Evolutionary conservation across 2,329 filamentous ascomycete species (phyloP).

Genomic region (Trichoderma koningiopsis): DNA sequence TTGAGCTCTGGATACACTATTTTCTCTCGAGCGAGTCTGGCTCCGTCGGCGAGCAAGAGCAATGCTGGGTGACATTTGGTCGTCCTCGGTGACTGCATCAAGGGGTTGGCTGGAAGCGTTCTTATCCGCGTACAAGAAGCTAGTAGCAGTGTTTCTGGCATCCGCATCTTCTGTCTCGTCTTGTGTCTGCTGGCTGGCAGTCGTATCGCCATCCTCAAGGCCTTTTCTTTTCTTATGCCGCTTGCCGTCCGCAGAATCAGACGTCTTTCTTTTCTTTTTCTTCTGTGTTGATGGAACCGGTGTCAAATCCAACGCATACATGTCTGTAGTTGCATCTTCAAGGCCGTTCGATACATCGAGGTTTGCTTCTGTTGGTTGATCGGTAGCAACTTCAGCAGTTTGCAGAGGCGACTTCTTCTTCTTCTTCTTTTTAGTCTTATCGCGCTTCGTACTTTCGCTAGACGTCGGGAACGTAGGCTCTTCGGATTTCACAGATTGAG

Average conservation of each 20-base stretch:
- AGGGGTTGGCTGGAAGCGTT: constrained; percentile 22
- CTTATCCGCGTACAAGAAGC: constrained; percentile 26
- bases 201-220: constrained; percentile 29
- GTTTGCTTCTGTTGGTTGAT: constrained; percentile 3
- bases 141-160: neutral
- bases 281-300: constrained; percentile 33
- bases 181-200: constrained; percentile 28
- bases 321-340: constrained; percentile 23
- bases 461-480: constrained; percentile 29
- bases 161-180: constrained; percentile 26
- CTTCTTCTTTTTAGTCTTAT: constrained; percentile 39
- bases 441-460: constrained; percentile 37
- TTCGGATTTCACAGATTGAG: constrained; percentile 38
- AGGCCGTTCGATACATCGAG: neutral
- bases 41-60: constrained; percentile 34
- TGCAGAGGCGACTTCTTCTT: constrained; percentile 32
- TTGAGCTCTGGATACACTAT: constrained; percentile 29
- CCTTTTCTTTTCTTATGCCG: constrained; percentile 40
- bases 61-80: constrained; percentile 36
- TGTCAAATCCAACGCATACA: constrained; percentile 29
- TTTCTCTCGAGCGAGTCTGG: constrained; percentile 36
- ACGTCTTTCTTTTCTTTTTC: constrained; percentile 41
- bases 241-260: constrained; percentile 37
- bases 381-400: constrained; percentile 21
- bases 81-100: constrained; percentile 30